Evolutionary conservation across 139 green algal genomes (phyloP).

Genomic region (Prasinococcaceae sp.): DNA sequence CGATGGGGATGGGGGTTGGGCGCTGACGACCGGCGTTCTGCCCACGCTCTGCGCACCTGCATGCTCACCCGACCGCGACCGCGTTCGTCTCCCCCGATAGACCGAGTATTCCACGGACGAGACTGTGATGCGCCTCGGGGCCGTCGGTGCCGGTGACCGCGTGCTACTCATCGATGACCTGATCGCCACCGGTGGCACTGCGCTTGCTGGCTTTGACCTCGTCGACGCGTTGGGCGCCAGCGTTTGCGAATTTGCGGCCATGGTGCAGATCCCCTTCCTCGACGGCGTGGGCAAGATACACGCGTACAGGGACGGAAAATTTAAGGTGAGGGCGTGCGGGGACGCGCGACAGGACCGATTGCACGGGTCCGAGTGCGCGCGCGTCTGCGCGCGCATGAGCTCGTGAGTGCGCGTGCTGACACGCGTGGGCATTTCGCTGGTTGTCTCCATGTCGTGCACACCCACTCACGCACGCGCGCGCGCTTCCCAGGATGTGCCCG

Average conservation of each 20-base stretch:
- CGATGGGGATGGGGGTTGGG: too few species aligned
- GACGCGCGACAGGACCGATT: background rate
- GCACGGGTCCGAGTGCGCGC: background rate
- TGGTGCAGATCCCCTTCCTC: constrained; percentile 70
- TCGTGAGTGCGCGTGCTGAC: background rate
- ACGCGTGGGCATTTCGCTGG: background rate
- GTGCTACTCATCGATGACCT: constrained; percentile 94
- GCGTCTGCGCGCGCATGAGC: background rate
- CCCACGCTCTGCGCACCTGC: too few species aligned
- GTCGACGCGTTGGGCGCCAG: constrained; percentile 49
- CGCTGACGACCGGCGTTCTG: too few species aligned
- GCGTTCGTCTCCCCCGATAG: constrained; percentile 16
- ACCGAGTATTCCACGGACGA: constrained; percentile 80
- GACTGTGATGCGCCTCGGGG: constrained; percentile 91
- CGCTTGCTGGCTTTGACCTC: constrained; percentile 47
- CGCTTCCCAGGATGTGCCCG: constrained; percentile 8
- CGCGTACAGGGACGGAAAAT: constrained; percentile 12
- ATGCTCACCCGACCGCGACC: too few species aligned
- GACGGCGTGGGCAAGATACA: constrained; percentile 17
- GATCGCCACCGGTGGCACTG: constrained; percentile 91
- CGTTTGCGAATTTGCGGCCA: constrained; percentile 60
- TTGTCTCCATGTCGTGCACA: background rate
- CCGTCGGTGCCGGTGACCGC: constrained; percentile 59
- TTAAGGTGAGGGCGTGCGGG: background rate
- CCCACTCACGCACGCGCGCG: background rate